A percentile compares a stretch with the other conserved stretches of the same genome.
Evolutionary conservation across 352 stramenopile genomes (phyloP).

Genomic region (Globisporangium splendens): DNA sequence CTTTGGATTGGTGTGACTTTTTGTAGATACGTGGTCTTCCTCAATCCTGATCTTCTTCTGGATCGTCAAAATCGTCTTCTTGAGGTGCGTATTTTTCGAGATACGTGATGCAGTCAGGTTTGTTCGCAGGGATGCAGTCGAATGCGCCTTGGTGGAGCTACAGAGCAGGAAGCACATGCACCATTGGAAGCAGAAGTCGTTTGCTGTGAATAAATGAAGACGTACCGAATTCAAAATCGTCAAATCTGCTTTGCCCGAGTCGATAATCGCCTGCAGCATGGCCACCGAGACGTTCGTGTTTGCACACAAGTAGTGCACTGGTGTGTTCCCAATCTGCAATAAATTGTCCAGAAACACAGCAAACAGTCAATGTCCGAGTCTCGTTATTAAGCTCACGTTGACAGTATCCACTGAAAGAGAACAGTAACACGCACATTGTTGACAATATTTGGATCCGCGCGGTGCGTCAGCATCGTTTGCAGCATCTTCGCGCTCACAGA

Average conservation of each 20-base stretch:
- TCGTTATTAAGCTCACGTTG: too few species aligned
- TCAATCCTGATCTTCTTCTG: not conserved
- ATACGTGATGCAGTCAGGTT: slow-evolving; percentile 57
- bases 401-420: too few species aligned
- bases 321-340: slow-evolving; percentile 78
- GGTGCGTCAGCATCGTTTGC: slow-evolving; percentile 40
- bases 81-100: slow-evolving; percentile 53
- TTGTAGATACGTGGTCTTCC: too few species aligned
- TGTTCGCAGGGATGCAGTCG: slow-evolving; percentile 50
- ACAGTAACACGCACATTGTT: slow-evolving; percentile 53
- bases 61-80: not conserved
- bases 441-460: slow-evolving; percentile 64
- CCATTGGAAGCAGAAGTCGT: too few species aligned
- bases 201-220: too few species aligned
- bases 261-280: slow-evolving; percentile 60
- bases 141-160: slow-evolving; percentile 65
- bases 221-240: slow-evolving; percentile 62
- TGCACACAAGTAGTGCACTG: slow-evolving; percentile 71
- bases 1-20: too few species aligned
- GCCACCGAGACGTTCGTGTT: slow-evolving; percentile 54
- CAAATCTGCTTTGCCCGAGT: slow-evolving; percentile 52
- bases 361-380: not conserved
- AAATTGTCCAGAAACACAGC: not conserved
- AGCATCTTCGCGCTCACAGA: slow-evolving; percentile 40
- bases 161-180: too few species aligned